Conservation (phyloP, 2,329 filamentous ascomycete species). For the Penicillium sumatraense region DNA sequence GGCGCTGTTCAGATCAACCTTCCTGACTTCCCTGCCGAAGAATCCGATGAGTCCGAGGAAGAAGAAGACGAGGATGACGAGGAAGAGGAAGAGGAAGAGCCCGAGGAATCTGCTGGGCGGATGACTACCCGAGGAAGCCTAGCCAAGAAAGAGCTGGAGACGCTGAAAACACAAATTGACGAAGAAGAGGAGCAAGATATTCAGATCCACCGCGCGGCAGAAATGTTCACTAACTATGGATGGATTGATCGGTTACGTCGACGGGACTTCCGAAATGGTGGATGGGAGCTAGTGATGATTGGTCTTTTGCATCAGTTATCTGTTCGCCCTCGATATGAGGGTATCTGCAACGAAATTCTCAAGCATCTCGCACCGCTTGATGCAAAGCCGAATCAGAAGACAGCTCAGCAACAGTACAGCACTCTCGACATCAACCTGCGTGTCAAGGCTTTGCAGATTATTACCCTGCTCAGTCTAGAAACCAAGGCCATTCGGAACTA, state of each 20-base stretch:
- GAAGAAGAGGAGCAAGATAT: slow-evolving; percentile 50
- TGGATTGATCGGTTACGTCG: slow-evolving; percentile 86
- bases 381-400: slow-evolving; percentile 74
- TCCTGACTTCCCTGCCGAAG: slow-evolving; percentile 73
- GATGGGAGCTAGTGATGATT: slow-evolving; percentile 89
- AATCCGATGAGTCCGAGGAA: slow-evolving; percentile 67
- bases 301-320: slow-evolving; percentile 86
- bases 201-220: slow-evolving; percentile 63
- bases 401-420: slow-evolving; percentile 72
- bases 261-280: slow-evolving; percentile 83
- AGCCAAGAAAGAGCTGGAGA: slow-evolving; percentile 77
- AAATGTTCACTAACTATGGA: slow-evolving; percentile 73
- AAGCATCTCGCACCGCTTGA: slow-evolving; percentile 79
- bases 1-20: slow-evolving; percentile 80
- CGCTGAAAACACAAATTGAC: slow-evolving; percentile 64
- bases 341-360: slow-evolving; percentile 78
- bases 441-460: slow-evolving; percentile 77
- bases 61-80: slow-evolving; percentile 63
- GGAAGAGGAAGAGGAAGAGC: slow-evolving; percentile 54
- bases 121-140: slow-evolving; percentile 85
- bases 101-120: slow-evolving; percentile 72
- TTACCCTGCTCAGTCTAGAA: slow-evolving; percentile 82
- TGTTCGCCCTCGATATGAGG: slow-evolving; percentile 70
- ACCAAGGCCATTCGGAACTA: slow-evolving; percentile 86
- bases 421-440: slow-evolving; percentile 82